Percentiles rank a stretch among this genome's conserved stretches.
These are phyloP conservation scores for Pterocarpus santalinus DNA, from an alignment of 306 rosid species.

Conservation along the genomic window DNA sequence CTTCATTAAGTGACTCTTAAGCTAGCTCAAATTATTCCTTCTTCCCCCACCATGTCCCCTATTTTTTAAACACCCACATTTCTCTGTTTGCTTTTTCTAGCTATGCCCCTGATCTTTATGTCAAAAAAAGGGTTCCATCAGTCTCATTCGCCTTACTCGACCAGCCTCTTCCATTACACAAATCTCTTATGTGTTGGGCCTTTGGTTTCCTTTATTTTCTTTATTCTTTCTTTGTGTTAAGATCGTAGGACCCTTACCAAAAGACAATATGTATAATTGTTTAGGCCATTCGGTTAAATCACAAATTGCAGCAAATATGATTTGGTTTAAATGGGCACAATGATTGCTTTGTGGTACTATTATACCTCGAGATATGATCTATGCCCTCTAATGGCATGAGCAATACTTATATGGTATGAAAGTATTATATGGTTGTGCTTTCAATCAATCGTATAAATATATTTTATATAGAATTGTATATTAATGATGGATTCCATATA, in stretches of 20 bases:
- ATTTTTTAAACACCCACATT: conserved; percentile 36
- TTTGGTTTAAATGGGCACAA: conserved; percentile 30
- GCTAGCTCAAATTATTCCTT: conserved; percentile 46
- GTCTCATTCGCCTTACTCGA: conserved; percentile 33
- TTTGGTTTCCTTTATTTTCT: conserved; percentile 41
- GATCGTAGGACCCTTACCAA: conserved; percentile 40
- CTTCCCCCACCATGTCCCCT: conserved; percentile 45
- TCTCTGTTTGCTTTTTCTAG: conserved; percentile 30
- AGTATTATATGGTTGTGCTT: too few species aligned
- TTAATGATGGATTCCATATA: too few species aligned
- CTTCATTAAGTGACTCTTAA: conserved; percentile 46
- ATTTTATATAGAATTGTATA: too few species aligned
- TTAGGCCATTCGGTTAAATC: conserved; percentile 42
- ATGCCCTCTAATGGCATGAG: background rate
- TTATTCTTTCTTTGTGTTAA: conserved; percentile 37
- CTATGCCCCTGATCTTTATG: conserved; percentile 23
- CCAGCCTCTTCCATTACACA: conserved; percentile 29
- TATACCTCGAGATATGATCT: conserved; percentile 34
- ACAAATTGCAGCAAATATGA: conserved; percentile 36
- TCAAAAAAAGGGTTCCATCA: conserved; percentile 2
- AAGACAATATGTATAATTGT: background rate
- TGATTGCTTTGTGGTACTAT: conserved; percentile 42
- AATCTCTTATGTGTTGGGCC: conserved; percentile 34
- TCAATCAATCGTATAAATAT: too few species aligned
- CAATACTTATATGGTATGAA: too few species aligned